Evolutionary conservation across 2,329 filamentous ascomycete genomes (phyloP).

Genomic region (Phaeoacremonium minimum): DNA sequence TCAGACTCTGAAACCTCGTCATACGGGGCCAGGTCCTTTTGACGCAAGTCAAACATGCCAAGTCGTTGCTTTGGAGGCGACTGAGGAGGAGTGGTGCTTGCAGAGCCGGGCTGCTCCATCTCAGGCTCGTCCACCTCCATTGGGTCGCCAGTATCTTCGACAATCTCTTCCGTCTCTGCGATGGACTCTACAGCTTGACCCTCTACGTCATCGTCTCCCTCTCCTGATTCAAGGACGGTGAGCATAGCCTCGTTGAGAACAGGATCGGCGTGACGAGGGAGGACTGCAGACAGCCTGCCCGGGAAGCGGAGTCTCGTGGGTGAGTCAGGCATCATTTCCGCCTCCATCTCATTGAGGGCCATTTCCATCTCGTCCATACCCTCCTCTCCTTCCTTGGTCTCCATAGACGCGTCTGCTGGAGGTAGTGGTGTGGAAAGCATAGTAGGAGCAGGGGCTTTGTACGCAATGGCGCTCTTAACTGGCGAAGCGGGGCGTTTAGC

Average conservation of each 20-base stretch:
- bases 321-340: constrained; percentile 14
- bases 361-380: constrained; percentile 1
- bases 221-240: neutral
- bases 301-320: constrained; percentile 24
- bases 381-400: constrained; percentile 8
- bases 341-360: constrained; percentile 2
- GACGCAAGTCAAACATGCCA: constrained; percentile 37
- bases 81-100: constrained; percentile 20
- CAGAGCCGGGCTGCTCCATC: constrained; percentile 6
- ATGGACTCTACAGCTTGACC: constrained; percentile 12
- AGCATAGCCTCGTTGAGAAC: constrained; percentile 10
- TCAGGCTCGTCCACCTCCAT: constrained; percentile 23
- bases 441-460: constrained; percentile 33
- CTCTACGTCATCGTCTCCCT: constrained; percentile 12
- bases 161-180: constrained; percentile 1
- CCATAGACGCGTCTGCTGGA: neutral
- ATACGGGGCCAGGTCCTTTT: constrained; percentile 41
- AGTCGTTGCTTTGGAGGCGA: constrained; percentile 19
- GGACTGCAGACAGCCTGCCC: constrained; percentile 11
- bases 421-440: constrained; percentile 14
- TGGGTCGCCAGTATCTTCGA: constrained; percentile 7
- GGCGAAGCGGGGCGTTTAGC: constrained; percentile 26
- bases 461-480: constrained; percentile 26
- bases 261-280: constrained; percentile 23
- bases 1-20: constrained; percentile 49